A percentile compares a stretch with the other conserved stretches of the same genome.
Evolutionary conservation across 75 land plant species (phyloP).

Genomic region (Sequoia sempervirens): DNA sequence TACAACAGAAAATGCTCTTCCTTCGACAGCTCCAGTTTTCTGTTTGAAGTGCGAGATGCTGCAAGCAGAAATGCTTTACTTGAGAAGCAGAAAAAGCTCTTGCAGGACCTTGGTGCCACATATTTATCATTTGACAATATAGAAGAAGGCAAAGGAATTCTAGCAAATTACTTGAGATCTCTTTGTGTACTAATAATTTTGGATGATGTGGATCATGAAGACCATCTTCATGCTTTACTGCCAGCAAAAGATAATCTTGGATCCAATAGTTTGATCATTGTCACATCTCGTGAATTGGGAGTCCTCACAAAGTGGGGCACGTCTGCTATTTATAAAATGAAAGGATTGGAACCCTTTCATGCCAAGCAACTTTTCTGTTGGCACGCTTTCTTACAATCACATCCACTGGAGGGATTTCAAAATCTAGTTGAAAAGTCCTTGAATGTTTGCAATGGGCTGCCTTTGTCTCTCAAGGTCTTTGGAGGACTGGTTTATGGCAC

Average conservation of each 20-base stretch:
- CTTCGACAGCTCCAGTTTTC: background rate
- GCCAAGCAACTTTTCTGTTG: background rate
- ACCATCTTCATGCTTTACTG: background rate
- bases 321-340: background rate
- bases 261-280: background rate
- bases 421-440: background rate
- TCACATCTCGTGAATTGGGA: background rate
- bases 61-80: background rate
- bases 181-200: background rate
- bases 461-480: background rate
- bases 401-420: background rate
- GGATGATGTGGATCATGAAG: constrained; percentile 1
- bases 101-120: background rate
- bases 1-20: background rate
- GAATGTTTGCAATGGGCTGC: background rate
- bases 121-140: background rate
- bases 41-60: background rate
- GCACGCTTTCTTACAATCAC: background rate
- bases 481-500: background rate
- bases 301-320: background rate
- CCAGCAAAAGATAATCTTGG: background rate
- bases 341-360: background rate
- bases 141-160: background rate
- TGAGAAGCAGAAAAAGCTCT: background rate
- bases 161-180: background rate